phyloP scores from a whole-genome alignment of 2,329 filamentous ascomycete species.

The Xylariaceae sp. region DNA sequence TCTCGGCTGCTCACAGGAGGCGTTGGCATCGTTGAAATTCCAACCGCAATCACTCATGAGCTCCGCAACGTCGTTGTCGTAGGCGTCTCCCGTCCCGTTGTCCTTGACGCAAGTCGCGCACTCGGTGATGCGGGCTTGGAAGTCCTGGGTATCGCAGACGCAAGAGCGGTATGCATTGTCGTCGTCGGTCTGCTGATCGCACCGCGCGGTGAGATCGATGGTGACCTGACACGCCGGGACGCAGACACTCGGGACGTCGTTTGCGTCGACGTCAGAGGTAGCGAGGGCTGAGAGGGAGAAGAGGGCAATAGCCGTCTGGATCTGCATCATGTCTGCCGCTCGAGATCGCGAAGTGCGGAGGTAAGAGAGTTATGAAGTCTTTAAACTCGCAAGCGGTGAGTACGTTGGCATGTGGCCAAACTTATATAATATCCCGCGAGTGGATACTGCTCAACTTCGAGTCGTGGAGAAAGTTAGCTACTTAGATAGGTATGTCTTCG shows the following conservation, averaged over 20 bases:
- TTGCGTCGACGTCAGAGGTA: conserved; percentile 19
- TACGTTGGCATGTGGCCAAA: not conserved
- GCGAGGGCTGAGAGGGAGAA: conserved; percentile 12
- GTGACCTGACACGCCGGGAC: conserved; percentile 21
- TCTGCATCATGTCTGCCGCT: conserved; percentile 1
- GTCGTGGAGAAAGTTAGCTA: not conserved
- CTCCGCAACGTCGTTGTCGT: conserved; percentile 28
- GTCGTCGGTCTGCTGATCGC: conserved; percentile 15
- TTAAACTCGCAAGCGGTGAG: not conserved
- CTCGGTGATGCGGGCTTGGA: conserved; percentile 15
- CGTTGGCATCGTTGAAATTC: conserved; percentile 18
- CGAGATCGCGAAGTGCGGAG: not conserved
- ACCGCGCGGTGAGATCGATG: conserved; percentile 23
- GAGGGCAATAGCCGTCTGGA: not conserved
- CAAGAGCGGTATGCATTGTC: conserved; percentile 22
- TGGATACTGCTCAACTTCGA: not conserved
- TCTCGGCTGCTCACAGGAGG: conserved; percentile 19
- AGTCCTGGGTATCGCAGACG: conserved; percentile 16
- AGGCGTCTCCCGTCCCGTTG: conserved; percentile 12
- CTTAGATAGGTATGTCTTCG: not conserved
- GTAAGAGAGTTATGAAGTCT: too few relatives aligned
- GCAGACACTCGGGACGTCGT: conserved; percentile 22
- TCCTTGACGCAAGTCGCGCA: conserved; percentile 26
- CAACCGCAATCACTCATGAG: conserved; percentile 30
- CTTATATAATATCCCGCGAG: not conserved